phyloP scores from a whole-genome alignment of 129 eudicot genomes.

The Flaveria sonorensis region DNA sequence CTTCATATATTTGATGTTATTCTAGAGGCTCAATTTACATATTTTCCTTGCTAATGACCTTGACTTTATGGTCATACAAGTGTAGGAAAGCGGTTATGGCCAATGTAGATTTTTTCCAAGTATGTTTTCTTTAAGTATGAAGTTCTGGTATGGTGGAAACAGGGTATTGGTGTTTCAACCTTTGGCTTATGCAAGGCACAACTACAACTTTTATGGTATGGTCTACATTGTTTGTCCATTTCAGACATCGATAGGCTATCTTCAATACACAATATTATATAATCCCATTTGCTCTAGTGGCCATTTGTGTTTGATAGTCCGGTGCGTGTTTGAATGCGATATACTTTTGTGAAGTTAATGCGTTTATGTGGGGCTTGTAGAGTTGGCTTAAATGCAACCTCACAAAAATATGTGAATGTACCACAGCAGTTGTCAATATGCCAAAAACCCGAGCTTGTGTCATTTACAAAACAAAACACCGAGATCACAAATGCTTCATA shows the following conservation, averaged over 20 bases:
- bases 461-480: neutral
- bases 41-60: neutral
- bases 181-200: constrained; percentile 20
- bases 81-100: constrained; percentile 28
- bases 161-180: neutral
- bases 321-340: neutral
- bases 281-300: neutral
- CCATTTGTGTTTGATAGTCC: constrained; percentile 2
- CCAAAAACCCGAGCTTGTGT: too few species aligned
- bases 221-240: constrained; percentile 10
- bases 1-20: neutral
- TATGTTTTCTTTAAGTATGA: constrained; percentile 32
- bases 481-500: neutral
- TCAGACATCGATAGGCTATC: constrained; percentile 7
- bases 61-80: neutral
- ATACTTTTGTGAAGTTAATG: neutral
- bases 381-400: too few species aligned
- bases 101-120: constrained; percentile 20
- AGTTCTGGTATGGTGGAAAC: constrained; percentile 23
- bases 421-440: neutral
- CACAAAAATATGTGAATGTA: neutral
- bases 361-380: neutral
- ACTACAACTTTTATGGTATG: constrained; percentile 22
- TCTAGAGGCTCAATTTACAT: neutral
- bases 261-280: neutral